These are phyloP conservation scores for Cladosporium phlei DNA, from an alignment of 2,329 filamentous ascomycete genomes.

Conservation along the genomic window DNA sequence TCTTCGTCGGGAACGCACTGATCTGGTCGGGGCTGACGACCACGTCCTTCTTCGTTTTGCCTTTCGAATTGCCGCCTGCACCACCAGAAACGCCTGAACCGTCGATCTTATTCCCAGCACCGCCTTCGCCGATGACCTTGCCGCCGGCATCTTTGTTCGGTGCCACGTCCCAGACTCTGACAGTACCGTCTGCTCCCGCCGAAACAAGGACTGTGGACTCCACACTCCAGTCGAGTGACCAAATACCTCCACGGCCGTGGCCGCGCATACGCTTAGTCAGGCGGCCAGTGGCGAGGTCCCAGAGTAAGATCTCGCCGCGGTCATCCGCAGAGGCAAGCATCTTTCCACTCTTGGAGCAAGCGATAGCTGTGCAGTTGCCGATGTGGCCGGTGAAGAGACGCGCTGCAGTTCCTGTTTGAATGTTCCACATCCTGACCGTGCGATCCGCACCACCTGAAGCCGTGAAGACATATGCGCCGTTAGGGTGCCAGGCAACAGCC, in stretches of 20 bases:
- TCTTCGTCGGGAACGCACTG: conserved; percentile 91
- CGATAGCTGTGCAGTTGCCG: conserved; percentile 77
- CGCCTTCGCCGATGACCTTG: conserved; percentile 47
- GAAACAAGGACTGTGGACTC: conserved; percentile 89
- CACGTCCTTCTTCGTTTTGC: conserved; percentile 83
- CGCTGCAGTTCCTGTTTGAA: conserved; percentile 80
- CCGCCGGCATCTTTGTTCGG: conserved; percentile 44
- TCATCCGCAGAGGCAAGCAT: conserved; percentile 87
- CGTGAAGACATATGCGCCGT: conserved; percentile 89
- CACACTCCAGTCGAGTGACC: conserved; percentile 87
- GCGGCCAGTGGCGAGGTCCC: conserved; percentile 84
- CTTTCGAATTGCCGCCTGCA: conserved; percentile 25
- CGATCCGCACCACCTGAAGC: conserved; percentile 73
- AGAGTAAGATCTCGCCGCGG: conserved; percentile 84
- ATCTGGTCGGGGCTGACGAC: conserved; percentile 91
- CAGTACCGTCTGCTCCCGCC: conserved; percentile 84
- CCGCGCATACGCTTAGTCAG: conserved; percentile 89
- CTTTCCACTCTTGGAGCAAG: conserved; percentile 83
- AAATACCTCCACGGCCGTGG: conserved; percentile 88
- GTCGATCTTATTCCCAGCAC: conserved; percentile 47
- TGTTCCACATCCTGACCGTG: conserved; percentile 94
- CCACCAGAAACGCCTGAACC: conserved; percentile 34
- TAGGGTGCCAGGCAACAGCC: conserved; percentile 87
- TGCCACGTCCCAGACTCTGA: conserved; percentile 88
- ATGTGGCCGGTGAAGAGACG: conserved; percentile 89